Evolutionary conservation across 805 yeast genomes (phyloP), one percentile per base, ranked within the genome.

Genomic region (Zygotorulaspora florentina): DNA sequence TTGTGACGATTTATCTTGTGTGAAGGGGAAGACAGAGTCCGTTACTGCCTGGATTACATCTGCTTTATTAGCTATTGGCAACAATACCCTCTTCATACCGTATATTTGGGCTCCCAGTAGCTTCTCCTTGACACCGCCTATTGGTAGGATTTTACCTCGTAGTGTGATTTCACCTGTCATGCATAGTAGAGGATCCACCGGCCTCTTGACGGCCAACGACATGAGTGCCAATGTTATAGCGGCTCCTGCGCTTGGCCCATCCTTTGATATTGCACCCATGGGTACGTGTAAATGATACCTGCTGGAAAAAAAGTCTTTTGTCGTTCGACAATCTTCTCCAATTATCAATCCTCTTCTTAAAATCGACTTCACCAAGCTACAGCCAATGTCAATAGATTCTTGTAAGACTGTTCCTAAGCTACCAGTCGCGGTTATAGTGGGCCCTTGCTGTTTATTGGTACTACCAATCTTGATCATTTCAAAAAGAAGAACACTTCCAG

Each of bases 91-190:
- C 35, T 68, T 71, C 44, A 82, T 73, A 1, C 83, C 83, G 31
- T 84, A 80, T 52, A 85, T 71, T 56, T 86, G 89, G 0, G 93
- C 93, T 2, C 93, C 93, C 16, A 84, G 70, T 33, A 85, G 67
- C 64, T 85, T 85, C 64, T 86, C 95, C 43, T 81, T 76, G 23
- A 86, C 72, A 0, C 95, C 95, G 4, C 95, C 95, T 53, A 87
- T 86, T 7, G 90, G 90, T 37, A 87, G 69, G 0, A 87, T 84
- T 53, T 82, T 72, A 5, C 95, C 95, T 35, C 91, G 68, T 3
- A 87, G 71, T 0, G 93, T 85, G 49, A 86, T 81, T 62, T 86
- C 95, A 5, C 95, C 95, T 1, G 95, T 87, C 93, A 87, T 84
- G 41, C 95, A 95, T 40, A 84, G 68, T 41, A 70, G 67, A 11